Conservation (phyloP, 306 rosid species). For the Dryas alaskensis region DNA sequence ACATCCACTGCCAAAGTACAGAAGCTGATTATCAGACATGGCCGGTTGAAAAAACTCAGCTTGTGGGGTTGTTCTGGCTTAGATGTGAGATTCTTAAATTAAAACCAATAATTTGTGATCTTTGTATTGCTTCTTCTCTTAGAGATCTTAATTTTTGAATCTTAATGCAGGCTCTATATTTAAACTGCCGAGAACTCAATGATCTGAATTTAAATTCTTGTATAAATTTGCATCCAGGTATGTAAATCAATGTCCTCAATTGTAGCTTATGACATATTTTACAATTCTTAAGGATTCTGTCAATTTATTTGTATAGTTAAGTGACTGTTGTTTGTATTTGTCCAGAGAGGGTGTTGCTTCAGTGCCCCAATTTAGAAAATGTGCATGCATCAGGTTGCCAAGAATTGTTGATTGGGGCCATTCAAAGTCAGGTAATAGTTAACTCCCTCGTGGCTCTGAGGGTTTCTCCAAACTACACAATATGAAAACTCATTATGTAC, state of each 20-base stretch:
- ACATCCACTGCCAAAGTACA: constrained; percentile 48
- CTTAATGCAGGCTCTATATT: constrained; percentile 70
- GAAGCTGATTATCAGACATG: constrained; percentile 83
- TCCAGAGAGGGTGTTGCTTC: constrained; percentile 79
- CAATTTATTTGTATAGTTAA: not conserved
- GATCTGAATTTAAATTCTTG: constrained; percentile 93
- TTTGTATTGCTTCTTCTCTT: constrained; percentile 20
- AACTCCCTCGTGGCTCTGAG: not conserved
- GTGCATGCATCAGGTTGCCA: constrained; percentile 86
- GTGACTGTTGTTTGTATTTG: constrained; percentile 19
- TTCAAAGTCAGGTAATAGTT: constrained; percentile 67
- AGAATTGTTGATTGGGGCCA: constrained; percentile 50
- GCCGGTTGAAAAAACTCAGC: constrained; percentile 77
- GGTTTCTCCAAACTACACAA: not conserved
- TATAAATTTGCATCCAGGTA: constrained; percentile 86
- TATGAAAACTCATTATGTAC: not conserved
- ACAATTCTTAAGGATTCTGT: constrained; percentile 5
- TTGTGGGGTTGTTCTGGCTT: constrained; percentile 97
- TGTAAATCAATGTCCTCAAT: constrained; percentile 17
- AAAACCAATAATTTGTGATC: constrained; percentile 7
- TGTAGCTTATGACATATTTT: constrained; percentile 12
- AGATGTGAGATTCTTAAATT: constrained; percentile 59
- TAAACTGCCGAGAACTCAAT: constrained; percentile 76
- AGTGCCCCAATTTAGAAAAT: constrained; percentile 65
- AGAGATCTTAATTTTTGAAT: constrained; percentile 27